These are phyloP conservation scores for Metschnikowia koreensis DNA, from an alignment of 805 yeast genomes.

Conservation along the genomic window DNA sequence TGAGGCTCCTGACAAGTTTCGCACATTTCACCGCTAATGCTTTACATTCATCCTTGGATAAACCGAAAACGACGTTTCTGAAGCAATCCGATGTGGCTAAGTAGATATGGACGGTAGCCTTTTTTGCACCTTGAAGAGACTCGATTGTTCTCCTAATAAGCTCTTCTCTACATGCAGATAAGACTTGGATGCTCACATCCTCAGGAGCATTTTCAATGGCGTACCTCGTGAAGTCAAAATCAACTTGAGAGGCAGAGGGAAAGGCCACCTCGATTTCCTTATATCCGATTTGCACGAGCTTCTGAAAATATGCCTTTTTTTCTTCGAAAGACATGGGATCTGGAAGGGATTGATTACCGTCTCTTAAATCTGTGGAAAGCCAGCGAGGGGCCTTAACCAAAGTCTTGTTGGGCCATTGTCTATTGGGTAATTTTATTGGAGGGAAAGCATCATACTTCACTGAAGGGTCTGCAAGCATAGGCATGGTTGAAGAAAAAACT, in stretches of 20 bases:
- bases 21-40: slow-evolving; percentile 63
- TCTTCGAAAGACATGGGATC: slow-evolving; percentile 86
- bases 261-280: slow-evolving; percentile 83
- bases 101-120: slow-evolving; percentile 73
- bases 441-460: slow-evolving; percentile 59
- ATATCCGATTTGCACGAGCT: slow-evolving; percentile 70
- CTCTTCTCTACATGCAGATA: slow-evolving; percentile 74
- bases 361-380: slow-evolving; percentile 81
- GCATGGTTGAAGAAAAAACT: slow-evolving; percentile 6
- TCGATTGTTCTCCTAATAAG: slow-evolving; percentile 71
- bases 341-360: slow-evolving; percentile 82
- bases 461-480: slow-evolving; percentile 55
- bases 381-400: slow-evolving; percentile 70
- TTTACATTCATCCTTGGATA: slow-evolving; percentile 57
- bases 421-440: slow-evolving; percentile 53
- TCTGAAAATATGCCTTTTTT: slow-evolving; percentile 66
- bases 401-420: slow-evolving; percentile 68
- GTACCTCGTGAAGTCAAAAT: slow-evolving; percentile 75
- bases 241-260: slow-evolving; percentile 77
- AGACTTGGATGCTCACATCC: slow-evolving; percentile 74
- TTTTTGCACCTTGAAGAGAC: slow-evolving; percentile 68
- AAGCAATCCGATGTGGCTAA: slow-evolving; percentile 75
- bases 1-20: slow-evolving; percentile 58
- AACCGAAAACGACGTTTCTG: slow-evolving; percentile 66
- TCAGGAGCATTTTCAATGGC: slow-evolving; percentile 73